Evolutionary conservation across 2,329 filamentous ascomycete species (phyloP).

Genomic region (Sordariomycetes sp.): DNA sequence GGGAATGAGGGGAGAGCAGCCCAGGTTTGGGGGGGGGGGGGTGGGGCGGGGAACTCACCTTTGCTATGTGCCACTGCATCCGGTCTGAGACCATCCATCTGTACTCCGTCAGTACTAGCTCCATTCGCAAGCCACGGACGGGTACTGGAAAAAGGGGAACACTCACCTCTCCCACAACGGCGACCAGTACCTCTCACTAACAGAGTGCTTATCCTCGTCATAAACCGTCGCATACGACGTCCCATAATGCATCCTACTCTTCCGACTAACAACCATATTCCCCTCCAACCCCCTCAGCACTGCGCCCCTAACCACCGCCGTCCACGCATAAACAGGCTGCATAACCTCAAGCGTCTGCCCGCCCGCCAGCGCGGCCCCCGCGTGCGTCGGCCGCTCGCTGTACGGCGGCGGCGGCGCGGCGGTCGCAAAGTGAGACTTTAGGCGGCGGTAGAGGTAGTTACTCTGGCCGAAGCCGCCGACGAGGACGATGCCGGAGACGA

Average conservation of each 20-base stretch:
- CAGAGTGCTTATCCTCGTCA: constrained; percentile 60
- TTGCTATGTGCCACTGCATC: constrained; percentile 78
- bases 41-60: constrained; percentile 31
- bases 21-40: not conserved
- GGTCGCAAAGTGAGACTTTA: constrained; percentile 55
- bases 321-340: constrained; percentile 74
- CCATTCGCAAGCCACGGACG: no score
- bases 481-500: constrained; percentile 63
- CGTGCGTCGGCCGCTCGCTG: constrained; percentile 57
- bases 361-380: constrained; percentile 24
- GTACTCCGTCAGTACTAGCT: no score
- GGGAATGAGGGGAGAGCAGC: no score
- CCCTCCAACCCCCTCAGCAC: constrained; percentile 64
- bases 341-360: constrained; percentile 57
- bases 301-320: constrained; percentile 64
- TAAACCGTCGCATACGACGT: constrained; percentile 73
- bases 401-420: constrained; percentile 47
- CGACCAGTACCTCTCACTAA: constrained; percentile 66
- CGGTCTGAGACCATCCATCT: constrained; percentile 68
- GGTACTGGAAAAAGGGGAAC: no score
- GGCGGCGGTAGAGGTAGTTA: constrained; percentile 58
- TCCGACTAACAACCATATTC: constrained; percentile 64
- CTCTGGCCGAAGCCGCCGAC: constrained; percentile 75
- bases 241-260: constrained; percentile 65
- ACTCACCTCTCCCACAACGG: constrained; percentile 54